phyloP scores from a whole-genome alignment of 345 rosid species.

The Draba incana region DNA sequence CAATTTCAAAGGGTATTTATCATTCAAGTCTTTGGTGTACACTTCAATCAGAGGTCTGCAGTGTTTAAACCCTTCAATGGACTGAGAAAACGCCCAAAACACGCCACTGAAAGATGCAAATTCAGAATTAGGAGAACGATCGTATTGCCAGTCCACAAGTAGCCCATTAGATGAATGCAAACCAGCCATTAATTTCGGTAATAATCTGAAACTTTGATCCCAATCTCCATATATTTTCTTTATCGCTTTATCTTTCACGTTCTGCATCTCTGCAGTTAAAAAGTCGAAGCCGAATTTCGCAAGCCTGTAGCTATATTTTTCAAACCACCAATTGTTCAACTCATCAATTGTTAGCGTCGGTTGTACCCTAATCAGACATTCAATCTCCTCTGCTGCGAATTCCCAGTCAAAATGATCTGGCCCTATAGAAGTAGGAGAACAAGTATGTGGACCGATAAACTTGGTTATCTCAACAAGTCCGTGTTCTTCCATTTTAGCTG shows the following conservation, averaged over 20 bases:
- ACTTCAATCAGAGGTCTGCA: not conserved
- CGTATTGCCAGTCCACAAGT: conserved; percentile 13
- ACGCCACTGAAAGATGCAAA: not conserved
- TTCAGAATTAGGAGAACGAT: conserved; percentile 15
- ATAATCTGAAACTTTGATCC: conserved; percentile 7
- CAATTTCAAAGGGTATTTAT: not conserved
- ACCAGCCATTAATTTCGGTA: not conserved
- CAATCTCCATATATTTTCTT: not conserved
- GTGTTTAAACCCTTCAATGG: not conserved
- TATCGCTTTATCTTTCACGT: not conserved
- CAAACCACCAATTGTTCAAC: conserved; percentile 1
- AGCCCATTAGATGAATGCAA: not conserved
- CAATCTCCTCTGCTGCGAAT: conserved; percentile 1
- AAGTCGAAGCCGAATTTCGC: not conserved
- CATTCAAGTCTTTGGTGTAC: not conserved
- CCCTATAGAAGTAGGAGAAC: not conserved
- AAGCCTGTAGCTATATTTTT: not conserved
- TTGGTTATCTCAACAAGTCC: conserved; percentile 23
- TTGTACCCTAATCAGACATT: conserved; percentile 2
- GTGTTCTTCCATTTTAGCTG: conserved; percentile 12
- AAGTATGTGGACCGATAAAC: conserved; percentile 13
- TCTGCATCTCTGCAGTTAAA: not conserved
- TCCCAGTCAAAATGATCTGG: not conserved
- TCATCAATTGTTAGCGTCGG: conserved; percentile 14
- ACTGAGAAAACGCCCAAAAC: conserved; percentile 16